Percentiles rank a stretch among this genome's conserved stretches.
Conservation (phyloP, 495 filamentous ascomycete genomes). For the Penicillium dipodomyicola region DNA sequence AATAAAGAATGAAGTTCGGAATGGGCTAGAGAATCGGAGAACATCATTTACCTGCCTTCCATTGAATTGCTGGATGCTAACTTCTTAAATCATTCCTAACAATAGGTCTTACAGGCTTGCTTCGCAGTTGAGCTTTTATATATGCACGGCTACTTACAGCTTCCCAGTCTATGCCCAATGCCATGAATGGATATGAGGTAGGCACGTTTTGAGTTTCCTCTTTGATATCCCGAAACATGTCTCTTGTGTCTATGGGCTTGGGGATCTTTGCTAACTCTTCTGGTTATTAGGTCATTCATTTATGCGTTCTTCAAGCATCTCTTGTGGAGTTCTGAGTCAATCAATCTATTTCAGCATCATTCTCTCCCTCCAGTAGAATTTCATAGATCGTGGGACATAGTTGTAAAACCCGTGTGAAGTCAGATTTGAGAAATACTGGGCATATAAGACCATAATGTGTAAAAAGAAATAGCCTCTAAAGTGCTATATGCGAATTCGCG, state of each 20-base stretch:
- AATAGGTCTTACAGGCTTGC: neutral
- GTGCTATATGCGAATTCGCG: neutral
- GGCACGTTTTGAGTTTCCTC: neutral
- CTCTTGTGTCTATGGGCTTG: neutral
- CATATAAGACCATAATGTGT: neutral
- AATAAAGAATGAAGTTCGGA: neutral
- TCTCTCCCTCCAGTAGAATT: neutral
- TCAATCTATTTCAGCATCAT: neutral
- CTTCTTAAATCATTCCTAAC: neutral
- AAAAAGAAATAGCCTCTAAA: neutral
- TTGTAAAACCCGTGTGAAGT: neutral
- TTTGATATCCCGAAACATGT: neutral
- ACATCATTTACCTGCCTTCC: neutral
- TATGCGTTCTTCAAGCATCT: neutral
- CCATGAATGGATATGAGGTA: neutral
- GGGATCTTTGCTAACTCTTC: neutral
- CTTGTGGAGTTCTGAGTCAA: neutral
- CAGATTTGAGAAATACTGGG: neutral
- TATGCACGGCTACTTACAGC: neutral
- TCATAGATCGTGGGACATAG: neutral
- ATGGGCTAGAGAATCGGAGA: neutral
- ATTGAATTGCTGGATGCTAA: neutral
- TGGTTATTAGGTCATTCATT: neutral
- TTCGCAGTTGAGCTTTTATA: neutral
- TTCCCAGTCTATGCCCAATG: neutral